Evolutionary conservation across 1,139 yeast genomes (phyloP).

Genomic region (Debaryomycetaceae sp.): DNA sequence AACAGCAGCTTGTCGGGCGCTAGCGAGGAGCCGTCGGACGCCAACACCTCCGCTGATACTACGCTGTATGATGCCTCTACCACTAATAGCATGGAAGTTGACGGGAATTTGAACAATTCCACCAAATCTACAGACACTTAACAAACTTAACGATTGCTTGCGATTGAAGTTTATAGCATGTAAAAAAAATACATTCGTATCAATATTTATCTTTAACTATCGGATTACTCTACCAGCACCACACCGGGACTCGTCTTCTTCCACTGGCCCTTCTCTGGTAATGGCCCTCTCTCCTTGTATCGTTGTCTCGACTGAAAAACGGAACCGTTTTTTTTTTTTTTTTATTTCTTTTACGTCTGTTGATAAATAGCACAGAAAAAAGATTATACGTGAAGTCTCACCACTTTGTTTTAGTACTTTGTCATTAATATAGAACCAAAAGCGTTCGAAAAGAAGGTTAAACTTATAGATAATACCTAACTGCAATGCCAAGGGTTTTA

Average conservation of each 20-base stretch:
- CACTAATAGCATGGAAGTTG: neutral
- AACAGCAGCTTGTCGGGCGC: slow-evolving; percentile 7
- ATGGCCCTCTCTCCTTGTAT: no score
- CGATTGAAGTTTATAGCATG: neutral
- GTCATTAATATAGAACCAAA: neutral
- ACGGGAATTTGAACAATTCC: neutral
- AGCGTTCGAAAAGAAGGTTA: neutral
- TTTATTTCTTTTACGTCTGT: neutral
- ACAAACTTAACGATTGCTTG: neutral
- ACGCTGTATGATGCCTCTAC: neutral
- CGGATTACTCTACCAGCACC: neutral
- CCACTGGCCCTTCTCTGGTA: neutral
- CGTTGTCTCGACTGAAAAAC: no score
- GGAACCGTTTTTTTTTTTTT: no score
- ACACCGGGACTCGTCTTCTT: neutral
- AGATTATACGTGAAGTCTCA: neutral
- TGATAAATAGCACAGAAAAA: no score
- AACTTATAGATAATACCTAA: neutral
- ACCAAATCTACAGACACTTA: neutral
- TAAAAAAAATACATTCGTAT: no score
- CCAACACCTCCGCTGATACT: neutral
- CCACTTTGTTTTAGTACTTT: neutral
- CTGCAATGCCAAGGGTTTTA: slow-evolving; percentile 22
- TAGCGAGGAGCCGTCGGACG: neutral
- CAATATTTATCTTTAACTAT: neutral